Conservation (phyloP, 192 early-diverging fungal species). For the Ambispora gerdemannii region DNA sequence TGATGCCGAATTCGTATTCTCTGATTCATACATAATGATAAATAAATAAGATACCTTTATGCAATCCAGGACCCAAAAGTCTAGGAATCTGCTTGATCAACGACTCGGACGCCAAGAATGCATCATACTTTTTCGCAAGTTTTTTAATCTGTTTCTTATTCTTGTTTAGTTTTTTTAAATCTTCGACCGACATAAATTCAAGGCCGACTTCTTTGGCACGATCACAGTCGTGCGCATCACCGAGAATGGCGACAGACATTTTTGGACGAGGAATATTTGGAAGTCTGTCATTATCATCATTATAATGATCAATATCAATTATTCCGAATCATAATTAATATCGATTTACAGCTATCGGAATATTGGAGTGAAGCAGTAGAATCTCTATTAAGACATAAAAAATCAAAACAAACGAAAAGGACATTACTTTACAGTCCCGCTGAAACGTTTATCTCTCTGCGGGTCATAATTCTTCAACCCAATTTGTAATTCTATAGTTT, state of each 20-base stretch:
- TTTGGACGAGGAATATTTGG: conserved; percentile 94
- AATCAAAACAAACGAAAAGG: no score
- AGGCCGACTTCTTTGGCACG: conserved; percentile 88
- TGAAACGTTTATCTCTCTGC: conserved; percentile 99
- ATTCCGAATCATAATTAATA: no score
- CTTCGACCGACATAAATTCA: conserved; percentile 91
- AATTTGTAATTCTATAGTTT: conserved; percentile 97
- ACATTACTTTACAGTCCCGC: conserved; percentile 76
- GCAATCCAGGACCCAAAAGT: conserved; percentile 96
- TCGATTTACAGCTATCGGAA: no score
- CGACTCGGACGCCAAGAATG: conserved; percentile 94
- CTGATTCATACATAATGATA: neutral
- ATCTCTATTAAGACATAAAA: no score
- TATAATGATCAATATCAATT: no score
- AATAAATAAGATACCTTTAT: conserved; percentile 60
- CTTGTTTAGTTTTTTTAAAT: conserved; percentile 99
- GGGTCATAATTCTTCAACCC: conserved; percentile 99
- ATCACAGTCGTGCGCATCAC: conserved; percentile 95
- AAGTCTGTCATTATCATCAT: conserved; percentile 50
- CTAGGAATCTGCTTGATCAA: conserved; percentile 99
- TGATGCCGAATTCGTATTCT: neutral
- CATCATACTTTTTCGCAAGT: conserved; percentile 98
- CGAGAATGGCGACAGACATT: conserved; percentile 92
- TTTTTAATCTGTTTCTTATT: conserved; percentile 99
- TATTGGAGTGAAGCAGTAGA: no score